Percentiles rank a stretch among this genome's conserved stretches.
Evolutionary conservation across 2,329 filamentous ascomycete species (phyloP).

Genomic region (Diaporthe ampelina): DNA sequence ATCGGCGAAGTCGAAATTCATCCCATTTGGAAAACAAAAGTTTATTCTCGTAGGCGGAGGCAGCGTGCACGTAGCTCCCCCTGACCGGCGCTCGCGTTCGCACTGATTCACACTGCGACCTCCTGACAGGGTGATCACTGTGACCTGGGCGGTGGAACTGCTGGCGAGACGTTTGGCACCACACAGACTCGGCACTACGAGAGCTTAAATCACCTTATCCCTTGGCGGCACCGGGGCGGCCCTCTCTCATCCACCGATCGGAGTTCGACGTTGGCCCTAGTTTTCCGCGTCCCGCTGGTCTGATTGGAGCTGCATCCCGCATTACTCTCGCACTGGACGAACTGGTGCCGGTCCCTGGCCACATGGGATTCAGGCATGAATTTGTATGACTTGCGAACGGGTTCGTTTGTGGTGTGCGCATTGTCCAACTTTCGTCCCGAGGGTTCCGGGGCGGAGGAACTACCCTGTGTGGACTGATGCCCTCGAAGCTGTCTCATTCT

Average conservation of each 20-base stretch:
- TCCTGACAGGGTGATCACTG: conserved; percentile 11
- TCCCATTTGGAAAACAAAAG: not conserved
- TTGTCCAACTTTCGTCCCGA: not conserved
- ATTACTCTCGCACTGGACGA: conserved; percentile 18
- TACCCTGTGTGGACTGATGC: not conserved
- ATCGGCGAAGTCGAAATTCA: not conserved
- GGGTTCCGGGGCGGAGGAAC: not conserved
- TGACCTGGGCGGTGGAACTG: conserved; percentile 13
- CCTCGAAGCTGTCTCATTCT: not conserved
- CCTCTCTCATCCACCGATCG: not conserved
- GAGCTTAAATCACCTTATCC: conserved; percentile 12
- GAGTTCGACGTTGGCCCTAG: not conserved
- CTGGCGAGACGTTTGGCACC: conserved; percentile 28
- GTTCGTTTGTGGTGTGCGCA: not conserved
- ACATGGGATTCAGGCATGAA: not conserved
- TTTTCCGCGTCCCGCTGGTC: not conserved
- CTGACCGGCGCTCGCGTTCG: not conserved
- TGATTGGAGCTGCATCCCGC: not conserved
- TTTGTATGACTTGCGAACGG: not conserved
- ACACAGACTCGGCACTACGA: conserved; percentile 18
- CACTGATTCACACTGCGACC: conserved; percentile 2
- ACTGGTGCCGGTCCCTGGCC: not conserved
- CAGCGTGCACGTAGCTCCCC: not conserved
- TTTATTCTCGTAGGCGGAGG: not conserved
- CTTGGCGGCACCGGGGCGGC: not conserved